These are phyloP conservation scores for Neurospora tetrasperma DNA, from an alignment of 495 filamentous ascomycete genomes.

Conservation along the genomic window DNA sequence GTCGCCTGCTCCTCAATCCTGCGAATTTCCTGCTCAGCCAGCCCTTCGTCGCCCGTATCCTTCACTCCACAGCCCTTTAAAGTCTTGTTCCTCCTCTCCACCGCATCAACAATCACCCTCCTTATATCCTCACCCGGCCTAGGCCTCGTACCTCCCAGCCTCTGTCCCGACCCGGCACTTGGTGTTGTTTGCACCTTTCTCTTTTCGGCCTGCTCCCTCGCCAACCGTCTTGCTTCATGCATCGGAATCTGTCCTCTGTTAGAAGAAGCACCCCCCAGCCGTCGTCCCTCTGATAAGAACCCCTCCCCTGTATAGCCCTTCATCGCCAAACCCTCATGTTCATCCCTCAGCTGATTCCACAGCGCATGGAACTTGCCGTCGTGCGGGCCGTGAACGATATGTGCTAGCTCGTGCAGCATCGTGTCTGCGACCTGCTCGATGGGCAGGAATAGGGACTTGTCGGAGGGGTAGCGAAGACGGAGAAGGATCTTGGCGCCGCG, in stretches of 20 bases:
- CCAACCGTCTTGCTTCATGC: slow-evolving; percentile 66
- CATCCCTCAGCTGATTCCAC: slow-evolving; percentile 81
- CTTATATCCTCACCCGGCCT: slow-evolving; percentile 62
- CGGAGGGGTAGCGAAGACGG: slow-evolving; percentile 66
- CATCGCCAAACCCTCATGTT: slow-evolving; percentile 59
- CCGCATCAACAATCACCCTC: slow-evolving; percentile 61
- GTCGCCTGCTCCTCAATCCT: slow-evolving; percentile 57
- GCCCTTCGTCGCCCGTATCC: slow-evolving; percentile 47
- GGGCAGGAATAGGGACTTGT: slow-evolving; percentile 69
- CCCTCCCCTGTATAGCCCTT: slow-evolving; percentile 92
- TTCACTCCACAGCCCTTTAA: slow-evolving; percentile 47
- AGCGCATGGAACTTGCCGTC: slow-evolving; percentile 71
- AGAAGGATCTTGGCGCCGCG: slow-evolving; percentile 70
- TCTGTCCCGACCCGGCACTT: slow-evolving; percentile 56
- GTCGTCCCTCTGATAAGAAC: slow-evolving; percentile 66
- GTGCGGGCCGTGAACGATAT: slow-evolving; percentile 77
- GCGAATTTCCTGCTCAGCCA: slow-evolving; percentile 46
- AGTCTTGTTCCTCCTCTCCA: slow-evolving; percentile 54
- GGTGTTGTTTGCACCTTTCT: slow-evolving; percentile 33
- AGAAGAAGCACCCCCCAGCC: slow-evolving; percentile 43
- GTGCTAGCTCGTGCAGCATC: slow-evolving; percentile 93
- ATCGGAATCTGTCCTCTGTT: slow-evolving; percentile 39
- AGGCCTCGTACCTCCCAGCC: slow-evolving; percentile 55
- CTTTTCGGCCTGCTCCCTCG: slow-evolving; percentile 67
- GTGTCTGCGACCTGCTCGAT: slow-evolving; percentile 76